Evolutionary conservation across 2,329 filamentous ascomycete genomes (phyloP).

Genomic region (Aspergillus sp.): DNA sequence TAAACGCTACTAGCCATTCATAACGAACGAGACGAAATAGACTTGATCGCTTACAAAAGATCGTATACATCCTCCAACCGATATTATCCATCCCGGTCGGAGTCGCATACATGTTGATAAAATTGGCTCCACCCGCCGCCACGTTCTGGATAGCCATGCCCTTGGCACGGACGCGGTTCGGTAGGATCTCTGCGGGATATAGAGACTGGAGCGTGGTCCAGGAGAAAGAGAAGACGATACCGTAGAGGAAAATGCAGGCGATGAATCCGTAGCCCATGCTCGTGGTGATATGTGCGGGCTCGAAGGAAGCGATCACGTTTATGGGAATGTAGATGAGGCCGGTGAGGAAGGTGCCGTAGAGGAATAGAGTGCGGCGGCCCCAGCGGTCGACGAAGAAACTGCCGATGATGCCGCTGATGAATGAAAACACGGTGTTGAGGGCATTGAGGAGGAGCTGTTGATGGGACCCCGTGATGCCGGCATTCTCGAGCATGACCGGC

Average conservation of each 20-base stretch:
- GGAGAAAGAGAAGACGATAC: slow-evolving; percentile 7
- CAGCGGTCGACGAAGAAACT: slow-evolving; percentile 9
- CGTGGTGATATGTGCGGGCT: neutral
- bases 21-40: neutral
- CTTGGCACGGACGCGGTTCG: slow-evolving; percentile 8
- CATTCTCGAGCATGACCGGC: slow-evolving; percentile 9
- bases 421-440: slow-evolving; percentile 8
- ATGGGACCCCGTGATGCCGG: slow-evolving; percentile 3
- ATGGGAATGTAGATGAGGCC: slow-evolving; percentile 11
- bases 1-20: neutral
- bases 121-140: slow-evolving; percentile 3
- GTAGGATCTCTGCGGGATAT: slow-evolving; percentile 8
- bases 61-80: slow-evolving; percentile 10
- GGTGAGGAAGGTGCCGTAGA: slow-evolving; percentile 10
- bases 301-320: slow-evolving; percentile 5
- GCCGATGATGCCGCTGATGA: slow-evolving; percentile 6
- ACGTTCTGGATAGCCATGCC: slow-evolving; percentile 8
- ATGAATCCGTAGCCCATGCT: slow-evolving; percentile 11
- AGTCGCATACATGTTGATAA: slow-evolving; percentile 10
- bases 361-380: slow-evolving; percentile 10
- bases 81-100: slow-evolving; percentile 7
- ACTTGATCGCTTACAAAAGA: neutral
- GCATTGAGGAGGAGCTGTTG: slow-evolving; percentile 10
- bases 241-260: slow-evolving; percentile 9
- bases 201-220: slow-evolving; percentile 10